Evolutionary conservation across 192 early-diverging fungal species (phyloP), one percentile per base, ranked within the genome.

Genomic region (Mortierella alpina): DNA sequence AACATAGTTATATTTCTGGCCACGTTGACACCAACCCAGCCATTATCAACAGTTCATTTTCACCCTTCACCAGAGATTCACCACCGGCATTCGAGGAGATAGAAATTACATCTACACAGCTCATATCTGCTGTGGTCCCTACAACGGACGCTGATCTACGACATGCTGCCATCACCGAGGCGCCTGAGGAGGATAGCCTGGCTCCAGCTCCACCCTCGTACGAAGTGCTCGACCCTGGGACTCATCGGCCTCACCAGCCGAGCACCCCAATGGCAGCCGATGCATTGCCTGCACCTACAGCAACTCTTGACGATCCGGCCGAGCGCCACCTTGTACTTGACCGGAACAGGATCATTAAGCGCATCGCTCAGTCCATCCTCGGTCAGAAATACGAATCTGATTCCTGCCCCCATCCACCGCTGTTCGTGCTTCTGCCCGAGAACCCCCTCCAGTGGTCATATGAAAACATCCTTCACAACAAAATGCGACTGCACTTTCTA

Each of bases 391-490:
- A 79, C 50, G 69, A 51, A 17, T 57, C 76, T 15, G 76, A 66
- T 15, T 42, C 64, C 12, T 79, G 76, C 18, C 41, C 64, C 7
- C 76, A 79, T 39, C 76, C 76, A 17, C 69, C 76, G 0, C 49
- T 79, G 20, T 79, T 79, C 41, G 53, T 79, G 10, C 42, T 79
- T 6, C 39, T 79, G 22, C 76, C 76, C n/a, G 76, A 79, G 17
- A 72, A 66, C 47, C 76, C 76, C 0, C 42, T 55, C 48, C 68
- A 54, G 39, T 79, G 76, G 76, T 67, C 64, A 4, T 50, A 42
- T 56, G 51, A 59, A n/a, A 72, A 72, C 41, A 66, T 79, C 20
- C 53, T 79, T 4, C 76, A 79, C 52, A 79, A 79, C 59, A 79
- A 79, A 31, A 72, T 79, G 64, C 76, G 76, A 7, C 69, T 79